These are phyloP conservation scores for Bonia amplexicaulis DNA, from an alignment of 176 grass and related monocot genomes.

Conservation along the genomic window DNA sequence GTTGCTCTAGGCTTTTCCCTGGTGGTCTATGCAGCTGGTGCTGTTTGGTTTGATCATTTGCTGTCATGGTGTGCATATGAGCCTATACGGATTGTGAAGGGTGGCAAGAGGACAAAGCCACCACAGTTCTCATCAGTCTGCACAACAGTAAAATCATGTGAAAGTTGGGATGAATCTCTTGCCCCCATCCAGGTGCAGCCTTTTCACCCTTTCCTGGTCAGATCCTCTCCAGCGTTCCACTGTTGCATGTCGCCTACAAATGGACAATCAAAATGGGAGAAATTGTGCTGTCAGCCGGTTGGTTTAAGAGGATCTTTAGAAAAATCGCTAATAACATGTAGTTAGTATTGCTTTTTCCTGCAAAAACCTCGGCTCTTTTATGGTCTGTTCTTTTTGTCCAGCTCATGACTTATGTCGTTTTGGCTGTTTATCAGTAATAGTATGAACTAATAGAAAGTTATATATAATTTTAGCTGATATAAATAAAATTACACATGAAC, in stretches of 20 bases:
- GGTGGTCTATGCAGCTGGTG: not conserved
- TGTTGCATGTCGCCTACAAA: not conserved
- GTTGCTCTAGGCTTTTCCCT: constrained; percentile 3
- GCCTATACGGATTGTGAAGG: not conserved
- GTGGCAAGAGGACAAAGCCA: constrained; percentile 5
- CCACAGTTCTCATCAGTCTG: constrained; percentile 20
- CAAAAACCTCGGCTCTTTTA: not conserved
- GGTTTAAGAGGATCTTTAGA: not conserved
- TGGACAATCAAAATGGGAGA: not conserved
- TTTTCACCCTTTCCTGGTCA: constrained; percentile 8
- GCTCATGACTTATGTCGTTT: too few species aligned
- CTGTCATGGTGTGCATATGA: not conserved
- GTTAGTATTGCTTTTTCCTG: not conserved
- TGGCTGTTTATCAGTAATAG: too few species aligned
- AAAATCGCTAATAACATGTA: not conserved
- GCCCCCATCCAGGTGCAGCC: not conserved
- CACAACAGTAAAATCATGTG: constrained; percentile 40
- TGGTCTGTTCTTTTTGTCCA: too few species aligned
- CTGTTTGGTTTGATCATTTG: constrained; percentile 15
- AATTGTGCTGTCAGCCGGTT: not conserved
- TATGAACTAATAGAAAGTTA: too few species aligned
- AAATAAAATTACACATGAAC: too few species aligned
- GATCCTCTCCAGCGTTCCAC: constrained; percentile 13
- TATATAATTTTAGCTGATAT: too few species aligned
- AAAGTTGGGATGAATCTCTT: constrained; percentile 1